phyloP scores from a whole-genome alignment of 352 stramenopile species.

The Phytophthora citricola region DNA sequence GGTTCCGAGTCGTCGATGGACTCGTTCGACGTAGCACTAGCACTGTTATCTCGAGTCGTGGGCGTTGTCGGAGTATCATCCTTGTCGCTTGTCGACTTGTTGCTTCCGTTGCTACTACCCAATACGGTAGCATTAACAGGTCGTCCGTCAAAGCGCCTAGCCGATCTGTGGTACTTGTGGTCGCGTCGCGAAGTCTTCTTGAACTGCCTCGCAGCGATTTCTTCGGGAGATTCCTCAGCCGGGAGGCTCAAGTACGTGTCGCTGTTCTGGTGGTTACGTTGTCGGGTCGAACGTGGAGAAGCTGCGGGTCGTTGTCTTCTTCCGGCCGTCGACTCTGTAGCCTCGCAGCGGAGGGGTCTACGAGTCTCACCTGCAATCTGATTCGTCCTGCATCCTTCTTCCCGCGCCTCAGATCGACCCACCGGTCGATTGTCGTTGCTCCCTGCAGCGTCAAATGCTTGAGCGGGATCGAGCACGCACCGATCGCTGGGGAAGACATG shows the following conservation, averaged over 20 bases:
- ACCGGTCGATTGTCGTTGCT: constrained; percentile 53
- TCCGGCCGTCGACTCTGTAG: constrained; percentile 19
- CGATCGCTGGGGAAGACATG: constrained; percentile 67
- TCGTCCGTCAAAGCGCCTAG: constrained; percentile 33
- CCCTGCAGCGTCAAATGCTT: constrained; percentile 49
- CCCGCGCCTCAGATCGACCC: constrained; percentile 59
- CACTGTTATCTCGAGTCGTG: constrained; percentile 38
- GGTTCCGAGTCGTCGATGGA: constrained; percentile 49
- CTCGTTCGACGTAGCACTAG: constrained; percentile 48
- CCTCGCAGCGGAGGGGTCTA: constrained; percentile 28
- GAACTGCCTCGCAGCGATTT: constrained; percentile 22
- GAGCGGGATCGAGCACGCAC: constrained; percentile 56
- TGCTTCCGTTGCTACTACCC: constrained; percentile 34
- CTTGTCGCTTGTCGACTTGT: constrained; percentile 28
- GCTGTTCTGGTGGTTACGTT: constrained; percentile 28
- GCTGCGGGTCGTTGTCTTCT: constrained; percentile 10
- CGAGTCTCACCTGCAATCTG: constrained; percentile 70
- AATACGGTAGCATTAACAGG: constrained; percentile 18
- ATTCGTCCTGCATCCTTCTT: constrained; percentile 68
- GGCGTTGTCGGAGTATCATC: constrained; percentile 12
- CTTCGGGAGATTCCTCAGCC: constrained; percentile 26
- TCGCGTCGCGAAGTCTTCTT: constrained; percentile 32
- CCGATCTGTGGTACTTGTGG: constrained; percentile 48
- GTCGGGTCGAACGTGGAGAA: constrained; percentile 3
- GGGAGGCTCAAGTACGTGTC: constrained; percentile 45